Evolutionary conservation across 2,329 filamentous ascomycete species (phyloP).

Genomic region (Colletotrichum acutatum): DNA sequence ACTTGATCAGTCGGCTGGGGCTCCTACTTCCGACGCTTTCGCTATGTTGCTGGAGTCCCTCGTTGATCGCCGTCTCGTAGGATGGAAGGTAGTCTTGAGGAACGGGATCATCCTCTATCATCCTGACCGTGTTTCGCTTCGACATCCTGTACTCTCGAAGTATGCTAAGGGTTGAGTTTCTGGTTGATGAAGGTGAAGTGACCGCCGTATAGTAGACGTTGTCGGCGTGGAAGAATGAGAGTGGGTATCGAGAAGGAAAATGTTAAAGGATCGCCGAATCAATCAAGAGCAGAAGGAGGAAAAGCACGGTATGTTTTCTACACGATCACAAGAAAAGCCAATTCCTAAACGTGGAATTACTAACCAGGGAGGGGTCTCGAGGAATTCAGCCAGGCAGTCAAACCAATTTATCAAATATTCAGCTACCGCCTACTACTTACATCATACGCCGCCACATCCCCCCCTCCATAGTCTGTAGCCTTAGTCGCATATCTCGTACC

Average conservation of each 20-base stretch:
- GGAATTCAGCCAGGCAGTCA: background rate
- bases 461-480: background rate
- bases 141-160: background rate
- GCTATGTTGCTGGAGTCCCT: constrained; percentile 1
- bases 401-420: background rate
- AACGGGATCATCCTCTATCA: constrained; percentile 9
- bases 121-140: background rate
- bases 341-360: background rate
- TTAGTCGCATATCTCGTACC: background rate
- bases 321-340: background rate
- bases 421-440: background rate
- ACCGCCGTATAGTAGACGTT: background rate
- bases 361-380: background rate
- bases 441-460: constrained; percentile 2
- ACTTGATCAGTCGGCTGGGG: background rate
- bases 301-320: background rate
- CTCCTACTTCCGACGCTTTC: constrained; percentile 12
- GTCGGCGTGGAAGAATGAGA: background rate
- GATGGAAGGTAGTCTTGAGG: constrained; percentile 24
- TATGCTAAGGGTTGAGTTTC: background rate
- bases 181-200: background rate
- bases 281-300: too few species aligned
- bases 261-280: background rate
- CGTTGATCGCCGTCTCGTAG: constrained; percentile 16
- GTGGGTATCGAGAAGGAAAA: background rate